Conservation (phyloP, 83 land plant species). For the Diphasiastrum complanatum region DNA sequence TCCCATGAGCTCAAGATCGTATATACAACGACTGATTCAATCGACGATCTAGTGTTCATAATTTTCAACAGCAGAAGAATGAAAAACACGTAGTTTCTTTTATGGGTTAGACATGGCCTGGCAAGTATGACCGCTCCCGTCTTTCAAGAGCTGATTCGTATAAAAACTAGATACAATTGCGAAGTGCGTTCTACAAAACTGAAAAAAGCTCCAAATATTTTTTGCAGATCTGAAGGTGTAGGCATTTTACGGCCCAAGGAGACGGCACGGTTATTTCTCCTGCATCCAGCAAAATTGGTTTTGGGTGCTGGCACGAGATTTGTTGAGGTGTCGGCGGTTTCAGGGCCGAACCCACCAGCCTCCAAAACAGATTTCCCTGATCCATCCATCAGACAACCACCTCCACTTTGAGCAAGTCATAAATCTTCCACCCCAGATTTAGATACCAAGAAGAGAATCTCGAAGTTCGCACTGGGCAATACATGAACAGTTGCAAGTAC, state of each 20-base stretch:
- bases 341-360: conserved; percentile 56
- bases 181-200: no score
- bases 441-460: no score
- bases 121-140: no score
- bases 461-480: no score
- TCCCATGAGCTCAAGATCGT: no score
- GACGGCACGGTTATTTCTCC: conserved; percentile 87
- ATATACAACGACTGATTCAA: no score
- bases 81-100: no score
- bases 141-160: not conserved
- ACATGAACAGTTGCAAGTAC: not conserved
- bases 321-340: conserved; percentile 69
- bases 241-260: conserved; percentile 83
- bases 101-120: no score
- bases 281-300: conserved; percentile 88
- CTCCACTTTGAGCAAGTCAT: not conserved
- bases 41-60: no score
- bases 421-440: no score
- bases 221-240: not conserved
- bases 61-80: no score
- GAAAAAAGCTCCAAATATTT: not conserved
- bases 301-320: conserved; percentile 81
- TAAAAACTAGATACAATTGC: not conserved
- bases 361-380: conserved; percentile 97
- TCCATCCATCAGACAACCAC: not conserved